phyloP scores from a whole-genome alignment of 2,329 filamentous ascomycete species.

The Ascochyta pisi region DNA sequence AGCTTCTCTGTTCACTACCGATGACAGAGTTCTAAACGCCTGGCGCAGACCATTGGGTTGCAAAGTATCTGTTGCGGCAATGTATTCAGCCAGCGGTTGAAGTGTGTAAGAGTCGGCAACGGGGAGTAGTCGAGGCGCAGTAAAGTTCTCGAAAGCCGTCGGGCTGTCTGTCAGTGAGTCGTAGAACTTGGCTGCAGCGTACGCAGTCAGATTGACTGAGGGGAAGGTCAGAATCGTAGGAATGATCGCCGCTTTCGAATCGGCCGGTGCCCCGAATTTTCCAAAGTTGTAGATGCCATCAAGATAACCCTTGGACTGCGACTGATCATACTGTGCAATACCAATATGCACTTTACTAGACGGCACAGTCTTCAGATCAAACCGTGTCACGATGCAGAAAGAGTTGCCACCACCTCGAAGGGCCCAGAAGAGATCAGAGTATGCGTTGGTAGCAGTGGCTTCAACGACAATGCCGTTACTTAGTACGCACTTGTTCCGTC shows the following conservation, averaged over 20 bases:
- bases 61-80: constrained; percentile 18
- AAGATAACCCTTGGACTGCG: constrained; percentile 22
- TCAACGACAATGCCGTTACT: constrained; percentile 31
- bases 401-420: constrained; percentile 38
- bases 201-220: constrained; percentile 19
- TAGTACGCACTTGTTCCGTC: constrained; percentile 27
- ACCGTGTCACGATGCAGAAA: constrained; percentile 30
- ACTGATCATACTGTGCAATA: constrained; percentile 23
- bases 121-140: constrained; percentile 22
- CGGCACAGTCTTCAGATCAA: constrained; percentile 22
- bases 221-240: constrained; percentile 28
- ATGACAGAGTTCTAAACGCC: constrained; percentile 24
- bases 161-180: constrained; percentile 24
- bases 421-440: constrained; percentile 45
- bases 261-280: constrained; percentile 20
- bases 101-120: constrained; percentile 23
- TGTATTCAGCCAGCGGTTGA: constrained; percentile 22
- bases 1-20: constrained; percentile 23
- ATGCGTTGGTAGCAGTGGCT: constrained; percentile 26
- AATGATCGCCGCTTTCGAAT: constrained; percentile 30
- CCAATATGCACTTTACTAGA: constrained; percentile 22
- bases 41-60: constrained; percentile 24
- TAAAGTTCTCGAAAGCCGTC: constrained; percentile 30
- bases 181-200: constrained; percentile 29
- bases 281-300: constrained; percentile 32